These are phyloP conservation scores for Tuber magnatum DNA, from an alignment of 495 filamentous ascomycete species.

Conservation along the genomic window DNA sequence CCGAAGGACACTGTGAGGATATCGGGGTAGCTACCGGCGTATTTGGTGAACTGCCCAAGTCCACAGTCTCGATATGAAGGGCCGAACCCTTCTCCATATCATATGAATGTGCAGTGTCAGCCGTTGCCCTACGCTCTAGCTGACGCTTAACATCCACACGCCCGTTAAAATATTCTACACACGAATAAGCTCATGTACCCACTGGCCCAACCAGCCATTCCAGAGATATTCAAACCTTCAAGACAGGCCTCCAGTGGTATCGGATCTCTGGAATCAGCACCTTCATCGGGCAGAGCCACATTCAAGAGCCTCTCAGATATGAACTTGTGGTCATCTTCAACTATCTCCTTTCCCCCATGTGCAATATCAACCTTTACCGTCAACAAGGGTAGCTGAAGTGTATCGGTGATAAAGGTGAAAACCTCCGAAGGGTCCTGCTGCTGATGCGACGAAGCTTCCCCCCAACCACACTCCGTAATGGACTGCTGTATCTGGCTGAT, in stretches of 20 bases:
- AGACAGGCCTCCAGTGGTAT: slow-evolving; percentile 83
- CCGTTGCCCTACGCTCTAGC: slow-evolving; percentile 57
- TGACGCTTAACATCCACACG: slow-evolving; percentile 81
- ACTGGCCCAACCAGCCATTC: background rate
- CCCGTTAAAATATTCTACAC: slow-evolving; percentile 78
- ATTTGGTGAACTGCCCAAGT: slow-evolving; percentile 45
- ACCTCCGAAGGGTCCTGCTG: slow-evolving; percentile 96
- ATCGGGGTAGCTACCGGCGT: slow-evolving; percentile 33
- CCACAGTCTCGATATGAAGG: slow-evolving; percentile 56
- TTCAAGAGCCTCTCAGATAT: slow-evolving; percentile 88
- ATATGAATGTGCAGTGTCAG: slow-evolving; percentile 49
- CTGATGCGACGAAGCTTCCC: slow-evolving; percentile 62
- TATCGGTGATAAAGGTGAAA: slow-evolving; percentile 88
- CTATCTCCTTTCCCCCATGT: slow-evolving; percentile 76
- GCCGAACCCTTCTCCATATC: slow-evolving; percentile 50
- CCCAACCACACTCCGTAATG: slow-evolving; percentile 84
- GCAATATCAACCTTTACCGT: slow-evolving; percentile 92
- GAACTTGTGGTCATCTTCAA: slow-evolving; percentile 83
- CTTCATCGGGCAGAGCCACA: slow-evolving; percentile 65
- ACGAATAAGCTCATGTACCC: slow-evolving; percentile 15
- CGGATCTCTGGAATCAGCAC: slow-evolving; percentile 52
- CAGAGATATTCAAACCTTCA: slow-evolving; percentile 46
- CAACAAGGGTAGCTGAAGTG: slow-evolving; percentile 75
- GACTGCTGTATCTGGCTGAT: slow-evolving; percentile 74
- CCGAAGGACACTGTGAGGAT: slow-evolving; percentile 43